phyloP scores from a whole-genome alignment of 192 early-diverging fungal species.

The Diversispora epigaea region DNA sequence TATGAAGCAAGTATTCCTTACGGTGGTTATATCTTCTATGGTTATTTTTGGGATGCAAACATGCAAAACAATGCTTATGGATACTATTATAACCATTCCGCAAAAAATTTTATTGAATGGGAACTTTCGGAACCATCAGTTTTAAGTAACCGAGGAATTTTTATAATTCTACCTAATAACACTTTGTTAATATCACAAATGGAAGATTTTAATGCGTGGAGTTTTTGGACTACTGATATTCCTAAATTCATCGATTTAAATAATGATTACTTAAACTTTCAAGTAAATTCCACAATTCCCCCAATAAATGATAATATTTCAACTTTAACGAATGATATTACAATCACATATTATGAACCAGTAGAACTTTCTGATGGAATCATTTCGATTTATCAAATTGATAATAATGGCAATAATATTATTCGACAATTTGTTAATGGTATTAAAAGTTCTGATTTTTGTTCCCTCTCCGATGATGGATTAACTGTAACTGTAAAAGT shows the following conservation, averaged over 20 bases:
- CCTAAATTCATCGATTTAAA: not conserved
- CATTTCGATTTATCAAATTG: conserved; percentile 1
- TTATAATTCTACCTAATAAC: too few relatives aligned
- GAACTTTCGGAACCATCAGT: too few relatives aligned
- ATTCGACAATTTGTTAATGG: not conserved
- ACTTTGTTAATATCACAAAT: too few relatives aligned
- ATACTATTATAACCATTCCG: too few relatives aligned
- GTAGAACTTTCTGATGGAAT: not conserved
- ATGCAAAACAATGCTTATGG: too few relatives aligned
- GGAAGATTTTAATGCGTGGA: too few relatives aligned
- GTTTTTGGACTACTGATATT: too few relatives aligned
- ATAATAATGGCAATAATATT: not conserved
- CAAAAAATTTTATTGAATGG: too few relatives aligned
- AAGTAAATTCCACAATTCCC: not conserved
- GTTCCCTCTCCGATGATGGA: not conserved
- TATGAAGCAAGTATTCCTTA: too few relatives aligned
- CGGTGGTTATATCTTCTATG: too few relatives aligned
- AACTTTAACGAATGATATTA: not conserved
- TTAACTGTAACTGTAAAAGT: not conserved
- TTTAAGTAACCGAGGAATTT: too few relatives aligned
- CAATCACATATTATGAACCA: not conserved
- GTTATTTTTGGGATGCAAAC: too few relatives aligned
- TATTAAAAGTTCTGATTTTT: not conserved
- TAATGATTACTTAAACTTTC: conserved; percentile 1
- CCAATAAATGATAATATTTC: not conserved